Evolutionary conservation across 2,329 filamentous ascomycete genomes (phyloP).

Genomic region (Stagonosporopsis vannaccii): DNA sequence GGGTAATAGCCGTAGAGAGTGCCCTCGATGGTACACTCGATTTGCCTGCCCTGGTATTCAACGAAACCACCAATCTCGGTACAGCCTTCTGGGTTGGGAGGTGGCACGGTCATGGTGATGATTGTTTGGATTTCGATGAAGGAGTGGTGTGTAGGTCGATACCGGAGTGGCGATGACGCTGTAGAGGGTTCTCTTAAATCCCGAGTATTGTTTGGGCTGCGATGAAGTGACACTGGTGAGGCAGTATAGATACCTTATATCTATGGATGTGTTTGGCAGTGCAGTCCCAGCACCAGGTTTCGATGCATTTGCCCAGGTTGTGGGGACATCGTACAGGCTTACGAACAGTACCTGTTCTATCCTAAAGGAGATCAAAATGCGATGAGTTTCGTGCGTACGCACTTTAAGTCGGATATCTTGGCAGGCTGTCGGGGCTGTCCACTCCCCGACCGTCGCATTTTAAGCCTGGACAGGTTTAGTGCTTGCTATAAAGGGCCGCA

Average conservation of each 20-base stretch:
- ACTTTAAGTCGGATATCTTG: slow-evolving; percentile 5
- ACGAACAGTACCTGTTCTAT: slow-evolving; percentile 1
- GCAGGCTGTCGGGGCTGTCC: neutral
- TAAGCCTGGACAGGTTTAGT: slow-evolving; percentile 11
- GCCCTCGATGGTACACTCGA: slow-evolving; percentile 53
- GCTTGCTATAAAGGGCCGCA: neutral
- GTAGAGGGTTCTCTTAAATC: neutral
- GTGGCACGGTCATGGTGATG: slow-evolving; percentile 29
- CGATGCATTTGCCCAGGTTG: neutral
- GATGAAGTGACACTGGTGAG: neutral
- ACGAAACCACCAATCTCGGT: slow-evolving; percentile 21
- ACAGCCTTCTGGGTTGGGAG: slow-evolving; percentile 28
- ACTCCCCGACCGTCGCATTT: slow-evolving; percentile 16
- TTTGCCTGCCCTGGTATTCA: neutral
- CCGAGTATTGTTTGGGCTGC: neutral
- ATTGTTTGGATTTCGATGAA: neutral
- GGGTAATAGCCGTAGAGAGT: slow-evolving; percentile 64
- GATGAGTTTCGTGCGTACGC: slow-evolving; percentile 6
- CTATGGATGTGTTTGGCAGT: slow-evolving; percentile 13
- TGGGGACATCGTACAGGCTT: slow-evolving; percentile 9
- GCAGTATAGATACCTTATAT: slow-evolving; percentile 26
- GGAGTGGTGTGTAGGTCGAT: neutral
- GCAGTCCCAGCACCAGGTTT: slow-evolving; percentile 1
- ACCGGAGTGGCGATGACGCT: neutral
- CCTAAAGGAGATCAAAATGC: slow-evolving; percentile 12